phyloP scores from a whole-genome alignment of 106 monocot genomes.

The Dendrobium huoshanense region DNA sequence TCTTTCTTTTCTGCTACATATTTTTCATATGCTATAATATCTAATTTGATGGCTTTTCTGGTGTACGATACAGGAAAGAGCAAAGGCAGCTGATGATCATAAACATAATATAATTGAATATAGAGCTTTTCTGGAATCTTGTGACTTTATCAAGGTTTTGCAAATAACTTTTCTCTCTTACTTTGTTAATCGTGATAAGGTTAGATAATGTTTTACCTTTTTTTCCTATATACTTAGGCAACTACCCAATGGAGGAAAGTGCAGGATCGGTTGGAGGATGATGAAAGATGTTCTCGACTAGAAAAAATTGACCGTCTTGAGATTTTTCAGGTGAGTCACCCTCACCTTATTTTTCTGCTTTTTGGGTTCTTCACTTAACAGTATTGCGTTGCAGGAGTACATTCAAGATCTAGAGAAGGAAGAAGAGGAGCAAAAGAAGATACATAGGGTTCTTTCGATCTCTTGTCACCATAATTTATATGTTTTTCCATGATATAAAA shows the following conservation, averaged over 20 bases:
- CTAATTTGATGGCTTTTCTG: not conserved
- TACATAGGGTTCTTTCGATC: slow-evolving; percentile 54
- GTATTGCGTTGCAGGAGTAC: slow-evolving; percentile 52
- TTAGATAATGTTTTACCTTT: not conserved
- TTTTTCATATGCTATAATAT: not conserved
- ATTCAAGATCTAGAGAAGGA: slow-evolving; percentile 87
- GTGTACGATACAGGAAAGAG: slow-evolving; percentile 50
- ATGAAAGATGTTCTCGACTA: slow-evolving; percentile 87
- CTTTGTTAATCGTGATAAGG: not conserved
- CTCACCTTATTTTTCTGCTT: slow-evolving; percentile 4
- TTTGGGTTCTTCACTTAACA: not conserved
- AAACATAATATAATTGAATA: slow-evolving; percentile 71
- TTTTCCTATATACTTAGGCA: slow-evolving; percentile 29
- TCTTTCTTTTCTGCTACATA: not conserved
- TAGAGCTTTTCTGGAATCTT: slow-evolving; percentile 83
- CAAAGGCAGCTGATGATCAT: slow-evolving; percentile 85
- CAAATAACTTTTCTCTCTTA: not conserved
- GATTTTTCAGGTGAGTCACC: slow-evolving; percentile 68
- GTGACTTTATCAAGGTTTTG: slow-evolving; percentile 87
- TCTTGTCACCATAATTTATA: not conserved
- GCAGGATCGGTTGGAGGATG: slow-evolving; percentile 85
- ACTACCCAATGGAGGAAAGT: slow-evolving; percentile 95
- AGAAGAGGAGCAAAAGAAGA: slow-evolving; percentile 88
- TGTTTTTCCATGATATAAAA: slow-evolving; percentile 5
- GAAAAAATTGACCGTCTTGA: slow-evolving; percentile 90